Evolutionary conservation across 495 filamentous ascomycete species (phyloP).

Genomic region (Aspergillus avenaceus): DNA sequence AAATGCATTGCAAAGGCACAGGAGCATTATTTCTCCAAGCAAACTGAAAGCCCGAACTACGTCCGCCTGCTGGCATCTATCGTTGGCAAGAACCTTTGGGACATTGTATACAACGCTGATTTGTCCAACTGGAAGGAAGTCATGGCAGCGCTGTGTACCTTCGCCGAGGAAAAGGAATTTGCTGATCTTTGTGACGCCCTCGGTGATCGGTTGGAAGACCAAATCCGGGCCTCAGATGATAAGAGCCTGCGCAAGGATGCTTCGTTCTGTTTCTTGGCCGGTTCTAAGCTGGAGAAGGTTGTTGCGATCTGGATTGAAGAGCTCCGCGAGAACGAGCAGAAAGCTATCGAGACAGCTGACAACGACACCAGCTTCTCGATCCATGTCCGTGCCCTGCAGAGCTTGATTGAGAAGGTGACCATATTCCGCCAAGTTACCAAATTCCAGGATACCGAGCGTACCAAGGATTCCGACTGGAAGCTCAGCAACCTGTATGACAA

Average conservation of each 20-base stretch:
- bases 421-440: slow-evolving; percentile 93
- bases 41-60: slow-evolving; percentile 81
- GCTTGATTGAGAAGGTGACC: slow-evolving; percentile 96
- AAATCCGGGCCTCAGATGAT: slow-evolving; percentile 43
- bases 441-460: slow-evolving; percentile 75
- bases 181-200: slow-evolving; percentile 94
- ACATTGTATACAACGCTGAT: slow-evolving; percentile 94
- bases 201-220: slow-evolving; percentile 84
- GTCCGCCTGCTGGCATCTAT: slow-evolving; percentile 86
- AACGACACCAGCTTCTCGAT: slow-evolving; percentile 84
- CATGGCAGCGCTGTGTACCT: slow-evolving; percentile 93
- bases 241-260: slow-evolving; percentile 73
- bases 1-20: slow-evolving; percentile 93
- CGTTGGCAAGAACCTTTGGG: slow-evolving; percentile 96
- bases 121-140: slow-evolving; percentile 93
- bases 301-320: slow-evolving; percentile 90
- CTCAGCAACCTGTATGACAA: slow-evolving; percentile 85
- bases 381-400: slow-evolving; percentile 82
- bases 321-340: slow-evolving; percentile 75
- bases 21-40: slow-evolving; percentile 82
- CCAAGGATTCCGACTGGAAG: slow-evolving; percentile 75
- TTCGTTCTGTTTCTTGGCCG: slow-evolving; percentile 90
- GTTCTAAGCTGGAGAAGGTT: slow-evolving; percentile 96
- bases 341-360: slow-evolving; percentile 59
- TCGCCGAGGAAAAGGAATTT: slow-evolving; percentile 85